Conservation (phyloP, 2,329 filamentous ascomycete genomes). For the Juglanconis oblonga region DNA sequence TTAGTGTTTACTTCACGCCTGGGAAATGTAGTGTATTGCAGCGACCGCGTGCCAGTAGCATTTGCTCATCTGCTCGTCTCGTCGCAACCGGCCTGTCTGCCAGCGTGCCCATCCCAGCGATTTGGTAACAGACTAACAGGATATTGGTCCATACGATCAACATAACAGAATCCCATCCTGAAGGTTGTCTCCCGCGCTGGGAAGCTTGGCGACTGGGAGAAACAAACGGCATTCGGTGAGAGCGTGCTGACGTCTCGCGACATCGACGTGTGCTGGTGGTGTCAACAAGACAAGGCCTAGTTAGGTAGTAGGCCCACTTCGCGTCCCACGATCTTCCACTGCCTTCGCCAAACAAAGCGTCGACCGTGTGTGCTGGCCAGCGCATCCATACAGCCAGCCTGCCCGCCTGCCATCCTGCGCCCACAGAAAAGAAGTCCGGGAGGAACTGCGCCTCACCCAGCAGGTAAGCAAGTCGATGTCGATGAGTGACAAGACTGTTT, state of each 20-base stretch:
- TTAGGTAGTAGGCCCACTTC: neutral
- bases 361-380: neutral
- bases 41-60: neutral
- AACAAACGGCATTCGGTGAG: neutral
- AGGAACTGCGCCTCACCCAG: neutral
- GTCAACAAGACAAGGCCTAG: neutral
- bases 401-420: too few relatives aligned
- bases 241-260: neutral
- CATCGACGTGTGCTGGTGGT: conserved; percentile 2
- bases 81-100: too few relatives aligned
- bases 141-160: neutral
- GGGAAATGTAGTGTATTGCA: neutral
- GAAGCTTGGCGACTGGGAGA: neutral
- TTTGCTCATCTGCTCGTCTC: too few relatives aligned
- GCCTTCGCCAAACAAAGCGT: neutral
- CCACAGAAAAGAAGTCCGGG: too few relatives aligned
- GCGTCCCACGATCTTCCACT: neutral
- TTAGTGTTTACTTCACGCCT: conserved; percentile 3
- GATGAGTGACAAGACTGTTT: neutral
- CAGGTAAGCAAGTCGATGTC: neutral
- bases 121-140: neutral
- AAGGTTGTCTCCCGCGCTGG: too few relatives aligned
- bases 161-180: neutral
- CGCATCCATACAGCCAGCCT: neutral
- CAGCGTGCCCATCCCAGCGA: neutral